Percentiles rank a stretch among this genome's conserved stretches.
phyloP scores from a whole-genome alignment of 83 land plant genomes.

The Diphasiastrum complanatum region DNA sequence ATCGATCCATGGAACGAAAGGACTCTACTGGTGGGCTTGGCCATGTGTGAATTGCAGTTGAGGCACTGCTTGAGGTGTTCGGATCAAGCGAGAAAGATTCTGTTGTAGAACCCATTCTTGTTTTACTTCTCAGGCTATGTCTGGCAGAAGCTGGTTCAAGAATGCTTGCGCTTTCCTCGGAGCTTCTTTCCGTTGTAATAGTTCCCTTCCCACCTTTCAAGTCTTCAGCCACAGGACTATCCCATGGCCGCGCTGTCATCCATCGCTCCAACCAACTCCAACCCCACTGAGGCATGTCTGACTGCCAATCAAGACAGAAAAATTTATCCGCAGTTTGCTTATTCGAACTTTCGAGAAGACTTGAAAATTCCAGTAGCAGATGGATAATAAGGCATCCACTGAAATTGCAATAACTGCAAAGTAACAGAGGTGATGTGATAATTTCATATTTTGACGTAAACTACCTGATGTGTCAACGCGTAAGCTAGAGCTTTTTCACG shows the following conservation, averaged over 20 bases:
- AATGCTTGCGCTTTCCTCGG: constrained; percentile 23
- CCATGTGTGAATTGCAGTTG: neutral
- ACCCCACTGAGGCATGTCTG: constrained; percentile 47
- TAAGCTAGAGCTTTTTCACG: constrained; percentile 24
- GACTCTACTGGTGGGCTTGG: neutral
- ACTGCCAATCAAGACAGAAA: constrained; percentile 9
- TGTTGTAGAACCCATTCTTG: neutral
- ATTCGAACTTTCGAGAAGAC: neutral
- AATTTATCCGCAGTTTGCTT: neutral
- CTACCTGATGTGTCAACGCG: constrained; percentile 14
- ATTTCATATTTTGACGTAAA: neutral
- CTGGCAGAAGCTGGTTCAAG: neutral
- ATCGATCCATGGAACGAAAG: neutral
- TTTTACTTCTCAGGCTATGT: neutral
- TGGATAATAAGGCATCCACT: neutral
- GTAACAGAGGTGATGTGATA: neutral
- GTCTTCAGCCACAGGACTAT: constrained; percentile 17
- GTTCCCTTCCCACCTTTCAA: neutral
- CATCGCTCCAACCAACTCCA: constrained; percentile 80
- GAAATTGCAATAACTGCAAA: neutral
- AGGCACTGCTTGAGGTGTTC: neutral
- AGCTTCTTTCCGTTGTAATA: constrained; percentile 20
- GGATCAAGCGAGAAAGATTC: no score
- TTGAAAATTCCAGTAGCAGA: neutral
- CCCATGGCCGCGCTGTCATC: constrained; percentile 65